Evolutionary conservation across 2,329 filamentous ascomycete genomes (phyloP).

Genomic region (Diaporthe eres): DNA sequence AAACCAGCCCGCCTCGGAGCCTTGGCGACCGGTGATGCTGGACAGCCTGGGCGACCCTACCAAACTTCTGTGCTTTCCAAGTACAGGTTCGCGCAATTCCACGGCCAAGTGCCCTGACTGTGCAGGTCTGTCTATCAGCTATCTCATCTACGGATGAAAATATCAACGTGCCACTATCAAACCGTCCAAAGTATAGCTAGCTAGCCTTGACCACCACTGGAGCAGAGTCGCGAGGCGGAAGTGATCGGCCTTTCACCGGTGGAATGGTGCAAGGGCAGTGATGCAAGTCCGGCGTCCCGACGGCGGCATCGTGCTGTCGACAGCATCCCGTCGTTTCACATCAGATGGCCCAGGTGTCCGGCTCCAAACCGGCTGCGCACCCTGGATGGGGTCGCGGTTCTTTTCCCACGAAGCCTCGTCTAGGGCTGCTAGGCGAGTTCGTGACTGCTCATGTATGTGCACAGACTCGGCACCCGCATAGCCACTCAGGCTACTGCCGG

Average conservation of each 20-base stretch:
- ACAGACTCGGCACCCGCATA: not conserved
- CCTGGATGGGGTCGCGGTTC: not conserved
- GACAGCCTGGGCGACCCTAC: not conserved
- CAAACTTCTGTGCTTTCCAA: not conserved
- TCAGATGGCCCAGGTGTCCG: not conserved
- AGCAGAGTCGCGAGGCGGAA: not conserved
- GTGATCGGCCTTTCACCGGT: conserved; percentile 1
- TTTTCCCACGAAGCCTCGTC: not conserved
- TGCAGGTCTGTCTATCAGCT: not conserved
- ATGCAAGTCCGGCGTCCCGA: conserved; percentile 16
- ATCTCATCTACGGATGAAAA: not conserved
- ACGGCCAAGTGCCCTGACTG: not conserved
- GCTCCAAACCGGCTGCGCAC: not conserved
- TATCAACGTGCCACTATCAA: not conserved
- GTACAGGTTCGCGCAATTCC: not conserved
- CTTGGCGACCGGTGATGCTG: conserved; percentile 27
- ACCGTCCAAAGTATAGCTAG: not conserved
- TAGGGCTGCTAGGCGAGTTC: conserved; percentile 10
- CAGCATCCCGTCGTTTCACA: conserved; percentile 25
- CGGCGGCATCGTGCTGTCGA: conserved; percentile 6
- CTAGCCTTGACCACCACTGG: not conserved
- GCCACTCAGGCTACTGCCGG: not conserved
- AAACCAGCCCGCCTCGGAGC: conserved; percentile 29
- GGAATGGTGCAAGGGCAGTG: not conserved
- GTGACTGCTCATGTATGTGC: not conserved